Base-by-base conservation (phyloP, 1,139 yeast genomes). In the Zygosaccharomyces sapae region DNA sequence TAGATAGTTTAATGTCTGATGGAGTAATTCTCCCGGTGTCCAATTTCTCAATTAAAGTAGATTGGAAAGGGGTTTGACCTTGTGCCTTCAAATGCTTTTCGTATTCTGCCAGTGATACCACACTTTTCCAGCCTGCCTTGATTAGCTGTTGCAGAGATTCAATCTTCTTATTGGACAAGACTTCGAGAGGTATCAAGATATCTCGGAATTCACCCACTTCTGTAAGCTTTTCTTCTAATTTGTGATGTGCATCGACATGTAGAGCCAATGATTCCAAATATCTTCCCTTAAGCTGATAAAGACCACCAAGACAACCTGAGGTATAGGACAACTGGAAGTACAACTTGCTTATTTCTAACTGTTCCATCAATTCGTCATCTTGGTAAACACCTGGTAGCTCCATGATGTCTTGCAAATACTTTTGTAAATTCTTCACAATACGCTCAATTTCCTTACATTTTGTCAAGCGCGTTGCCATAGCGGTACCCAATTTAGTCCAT, bases 381-480 rank as follows among this genome's bases (percentile, higher is more conserved):
- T 86, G 86, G 61, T 84, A 81, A 19, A 90, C 95, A 73, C 97
- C 97, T 0, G 97, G 96, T 46, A 90, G 74, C 52, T 87, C 95
- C 59, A 77, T 73, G 43, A 88, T 67, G 55, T 84, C 83, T 5
- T 68, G 69, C 25, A 83, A 66, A 33, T 56, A 60, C 29, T 56
- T 55, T 9, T 51, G 47, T 19, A 63, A 38, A 42, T 60, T 63
- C 13, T 56, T 58, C 13, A 57, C 58, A 31, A 63, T 57, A 48
- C 65, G 62, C 33, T 63, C 63, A 19, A 62, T 49, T 45, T 63
- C 66, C 39, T 59, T 61, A 39, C 50, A 62, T 46, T 61, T 62
- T 29, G 70, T 67, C 6, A 76, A 62, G 43, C 81, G 75, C 10
- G 55, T 75, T 70, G 48, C 73, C 76, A 55, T 73, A 1, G 78